phyloP scores from a whole-genome alignment of 495 filamentous ascomycete species.

The Aspergillus incahuasiensis region DNA sequence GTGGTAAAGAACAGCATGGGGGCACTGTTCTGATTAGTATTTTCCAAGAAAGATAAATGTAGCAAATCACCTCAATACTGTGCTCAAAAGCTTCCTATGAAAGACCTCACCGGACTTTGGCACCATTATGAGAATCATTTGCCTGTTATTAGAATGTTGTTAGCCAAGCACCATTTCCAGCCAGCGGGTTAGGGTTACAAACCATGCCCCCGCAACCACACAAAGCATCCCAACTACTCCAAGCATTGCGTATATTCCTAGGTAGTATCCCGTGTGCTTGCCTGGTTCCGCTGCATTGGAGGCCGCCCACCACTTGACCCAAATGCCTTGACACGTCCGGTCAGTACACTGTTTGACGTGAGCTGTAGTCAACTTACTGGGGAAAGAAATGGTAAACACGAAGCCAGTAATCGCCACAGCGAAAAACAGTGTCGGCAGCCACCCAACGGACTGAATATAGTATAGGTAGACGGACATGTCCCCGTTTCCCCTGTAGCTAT shows the following conservation, averaged over 20 bases:
- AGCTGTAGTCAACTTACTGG: conserved; percentile 24
- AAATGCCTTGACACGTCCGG: conserved; percentile 35
- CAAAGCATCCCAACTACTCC: conserved; percentile 38
- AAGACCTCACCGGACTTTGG: conserved; percentile 48
- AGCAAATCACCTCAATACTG: conserved; percentile 39
- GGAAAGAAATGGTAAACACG: conserved; percentile 46
- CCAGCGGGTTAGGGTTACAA: conserved; percentile 1
- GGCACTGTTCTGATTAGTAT: conserved; percentile 23
- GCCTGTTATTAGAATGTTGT: conserved; percentile 11
- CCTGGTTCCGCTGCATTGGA: conserved; percentile 40
- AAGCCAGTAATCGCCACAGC: conserved; percentile 38
- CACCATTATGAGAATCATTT: conserved; percentile 51
- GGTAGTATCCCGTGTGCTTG: conserved; percentile 42
- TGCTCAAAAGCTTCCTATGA: conserved; percentile 43
- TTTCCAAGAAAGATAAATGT: not conserved
- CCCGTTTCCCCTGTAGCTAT: conserved; percentile 40
- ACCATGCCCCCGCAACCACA: conserved; percentile 45
- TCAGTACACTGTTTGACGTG: not conserved
- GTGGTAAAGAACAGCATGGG: conserved; percentile 45
- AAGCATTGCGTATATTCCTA: conserved; percentile 54
- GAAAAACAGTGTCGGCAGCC: conserved; percentile 40
- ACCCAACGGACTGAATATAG: conserved; percentile 52
- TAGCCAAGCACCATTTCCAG: not conserved
- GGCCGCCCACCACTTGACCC: conserved; percentile 52
- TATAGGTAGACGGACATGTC: conserved; percentile 56